Percentiles rank a stretch among this genome's conserved stretches.
Evolutionary conservation across 2,329 filamentous ascomycete genomes (phyloP).

Genomic region (Xylariaceae sp.): DNA sequence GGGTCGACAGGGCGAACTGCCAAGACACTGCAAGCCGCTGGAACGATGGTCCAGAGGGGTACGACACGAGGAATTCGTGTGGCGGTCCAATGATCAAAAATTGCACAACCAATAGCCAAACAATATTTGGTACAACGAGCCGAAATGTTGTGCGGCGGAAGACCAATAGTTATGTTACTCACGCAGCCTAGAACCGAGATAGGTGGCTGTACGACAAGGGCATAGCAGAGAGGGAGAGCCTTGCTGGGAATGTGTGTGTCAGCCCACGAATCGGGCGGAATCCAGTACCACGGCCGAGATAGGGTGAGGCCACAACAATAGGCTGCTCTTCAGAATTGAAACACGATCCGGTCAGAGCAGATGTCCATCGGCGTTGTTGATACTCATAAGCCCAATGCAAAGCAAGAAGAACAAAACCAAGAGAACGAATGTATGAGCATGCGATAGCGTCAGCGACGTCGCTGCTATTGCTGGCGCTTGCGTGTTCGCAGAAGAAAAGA

Average conservation of each 20-base stretch:
- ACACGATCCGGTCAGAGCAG: too few species aligned
- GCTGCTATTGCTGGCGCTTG: too few species aligned
- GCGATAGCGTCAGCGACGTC: too few species aligned
- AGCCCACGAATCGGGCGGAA: constrained; percentile 3
- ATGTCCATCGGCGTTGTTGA: too few species aligned
- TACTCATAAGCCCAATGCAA: too few species aligned
- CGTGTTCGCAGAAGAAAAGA: too few species aligned
- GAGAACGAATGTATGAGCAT: too few species aligned
- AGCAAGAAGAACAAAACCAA: too few species aligned
- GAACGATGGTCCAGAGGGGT: constrained; percentile 18
- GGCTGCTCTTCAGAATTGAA: background rate
- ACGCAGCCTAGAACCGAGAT: constrained; percentile 20
- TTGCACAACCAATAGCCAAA: background rate
- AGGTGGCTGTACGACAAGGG: constrained; percentile 16
- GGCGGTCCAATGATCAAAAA: constrained; percentile 10
- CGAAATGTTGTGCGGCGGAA: background rate
- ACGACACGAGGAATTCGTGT: constrained; percentile 18
- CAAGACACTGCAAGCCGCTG: constrained; percentile 21
- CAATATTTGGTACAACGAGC: background rate
- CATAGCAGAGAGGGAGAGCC: constrained; percentile 16
- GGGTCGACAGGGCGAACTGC: constrained; percentile 17
- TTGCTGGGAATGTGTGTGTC: constrained; percentile 6
- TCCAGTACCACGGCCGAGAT: background rate
- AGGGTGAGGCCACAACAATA: background rate
- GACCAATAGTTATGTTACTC: constrained; percentile 6